Percentiles rank a stretch among this genome's conserved stretches.
These are phyloP conservation scores for Yamagishiella unicocca DNA, from an alignment of 139 green algal genomes.

Conservation along the genomic window DNA sequence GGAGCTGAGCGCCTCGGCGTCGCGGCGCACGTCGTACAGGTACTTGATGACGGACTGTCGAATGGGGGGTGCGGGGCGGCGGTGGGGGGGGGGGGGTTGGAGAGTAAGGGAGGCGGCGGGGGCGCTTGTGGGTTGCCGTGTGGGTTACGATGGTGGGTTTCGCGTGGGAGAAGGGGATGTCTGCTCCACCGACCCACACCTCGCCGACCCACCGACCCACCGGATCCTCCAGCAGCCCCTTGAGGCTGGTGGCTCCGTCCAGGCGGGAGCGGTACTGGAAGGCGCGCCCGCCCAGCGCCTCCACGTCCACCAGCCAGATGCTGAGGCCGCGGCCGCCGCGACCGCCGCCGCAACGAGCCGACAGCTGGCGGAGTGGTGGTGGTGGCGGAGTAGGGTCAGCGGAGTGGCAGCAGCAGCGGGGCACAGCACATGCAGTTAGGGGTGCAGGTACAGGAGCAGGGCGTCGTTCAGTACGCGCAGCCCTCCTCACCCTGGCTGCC, in stretches of 20 bases:
- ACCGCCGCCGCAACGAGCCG: not conserved
- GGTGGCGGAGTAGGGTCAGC: not conserved
- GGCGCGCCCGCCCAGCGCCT: conserved; percentile 15
- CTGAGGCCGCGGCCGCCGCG: not conserved
- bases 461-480: no score
- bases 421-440: no score
- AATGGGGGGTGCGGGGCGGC: no score
- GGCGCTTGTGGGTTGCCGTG: no score
- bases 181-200: not conserved
- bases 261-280: conserved; percentile 30
- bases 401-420: not conserved
- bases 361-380: not conserved
- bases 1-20: conserved; percentile 33
- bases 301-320: conserved; percentile 55
- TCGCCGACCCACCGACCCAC: not conserved
- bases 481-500: no score
- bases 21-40: conserved; percentile 56
- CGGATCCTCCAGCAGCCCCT: conserved; percentile 42
- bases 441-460: no score
- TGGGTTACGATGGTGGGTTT: no score
- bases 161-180: not conserved
- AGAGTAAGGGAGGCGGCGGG: no score
- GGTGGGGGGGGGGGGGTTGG: no score
- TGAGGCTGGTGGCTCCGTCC: not conserved
- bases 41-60: conserved; percentile 45